phyloP scores from a whole-genome alignment of 805 yeast genomes.

The Millerago galiae region DNA sequence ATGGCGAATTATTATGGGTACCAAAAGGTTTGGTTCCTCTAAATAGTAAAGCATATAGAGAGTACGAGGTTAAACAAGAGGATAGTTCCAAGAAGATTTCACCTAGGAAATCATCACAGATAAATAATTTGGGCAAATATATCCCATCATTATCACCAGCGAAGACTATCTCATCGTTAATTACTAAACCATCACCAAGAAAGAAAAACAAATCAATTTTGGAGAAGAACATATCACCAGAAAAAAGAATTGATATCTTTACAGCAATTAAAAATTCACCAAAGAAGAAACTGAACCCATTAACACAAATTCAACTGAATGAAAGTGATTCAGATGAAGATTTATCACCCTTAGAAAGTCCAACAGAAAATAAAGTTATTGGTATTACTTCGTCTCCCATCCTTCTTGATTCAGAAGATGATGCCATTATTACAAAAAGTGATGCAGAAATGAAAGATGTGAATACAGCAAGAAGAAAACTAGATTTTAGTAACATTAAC shows the following conservation, averaged over 20 bases:
- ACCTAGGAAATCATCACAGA: background rate
- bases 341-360: background rate
- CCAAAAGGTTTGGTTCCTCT: conserved; percentile 4
- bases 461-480: background rate
- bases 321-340: background rate
- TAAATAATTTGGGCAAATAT: background rate
- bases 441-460: conserved; percentile 1
- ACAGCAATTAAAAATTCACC: background rate
- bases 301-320: background rate
- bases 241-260: background rate
- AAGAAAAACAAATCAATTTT: background rate
- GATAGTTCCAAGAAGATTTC: background rate
- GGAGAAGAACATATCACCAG: background rate
- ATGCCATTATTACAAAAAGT: background rate
- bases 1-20: conserved; percentile 9
- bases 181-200: background rate
- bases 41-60: background rate
- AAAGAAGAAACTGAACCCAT: background rate
- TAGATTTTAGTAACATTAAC: background rate
- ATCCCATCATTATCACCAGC: conserved; percentile 1
- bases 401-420: background rate
- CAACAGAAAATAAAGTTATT: background rate
- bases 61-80: background rate
- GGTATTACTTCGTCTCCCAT: background rate
- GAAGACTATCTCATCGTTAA: background rate